A percentile compares a stretch with the other conserved stretches of the same genome.
Conservation (phyloP, 768 basidiomycete species). For the Paxillus ammoniavirescens region DNA sequence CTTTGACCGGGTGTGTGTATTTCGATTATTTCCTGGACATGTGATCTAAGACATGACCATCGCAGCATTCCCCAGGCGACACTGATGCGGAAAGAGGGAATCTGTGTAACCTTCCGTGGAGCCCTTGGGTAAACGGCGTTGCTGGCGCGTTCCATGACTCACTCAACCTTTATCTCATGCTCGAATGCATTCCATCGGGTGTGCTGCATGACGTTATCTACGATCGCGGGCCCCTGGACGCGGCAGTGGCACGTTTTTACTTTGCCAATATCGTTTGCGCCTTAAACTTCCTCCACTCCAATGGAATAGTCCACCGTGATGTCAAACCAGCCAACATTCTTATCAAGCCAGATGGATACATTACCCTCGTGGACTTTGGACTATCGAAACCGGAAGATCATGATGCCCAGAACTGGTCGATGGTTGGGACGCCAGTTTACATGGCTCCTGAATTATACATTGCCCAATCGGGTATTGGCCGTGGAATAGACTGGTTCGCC, state of each 20-base stretch:
- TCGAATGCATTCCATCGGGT: slow-evolving; percentile 50
- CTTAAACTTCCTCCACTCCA: slow-evolving; percentile 44
- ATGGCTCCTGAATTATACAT: slow-evolving; percentile 48
- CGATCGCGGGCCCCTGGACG: slow-evolving; percentile 30
- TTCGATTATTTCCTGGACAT: neutral
- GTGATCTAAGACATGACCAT: neutral
- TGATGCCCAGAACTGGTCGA: slow-evolving; percentile 15
- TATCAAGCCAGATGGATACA: slow-evolving; percentile 54
- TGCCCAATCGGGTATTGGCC: slow-evolving; percentile 21
- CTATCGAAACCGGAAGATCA: slow-evolving; percentile 26
- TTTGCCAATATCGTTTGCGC: slow-evolving; percentile 52
- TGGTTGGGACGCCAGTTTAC: slow-evolving; percentile 51
- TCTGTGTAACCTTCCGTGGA: slow-evolving; percentile 48
- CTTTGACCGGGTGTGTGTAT: slow-evolving; percentile 28
- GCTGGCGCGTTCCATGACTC: slow-evolving; percentile 46
- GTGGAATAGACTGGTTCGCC: slow-evolving; percentile 55
- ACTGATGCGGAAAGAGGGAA: slow-evolving; percentile 42
- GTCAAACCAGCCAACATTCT: slow-evolving; percentile 60
- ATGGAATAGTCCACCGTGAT: slow-evolving; percentile 52
- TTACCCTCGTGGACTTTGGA: slow-evolving; percentile 54
- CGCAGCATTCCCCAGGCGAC: slow-evolving; percentile 24
- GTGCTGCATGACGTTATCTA: slow-evolving; percentile 40
- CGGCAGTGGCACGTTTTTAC: slow-evolving; percentile 45
- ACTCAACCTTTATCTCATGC: slow-evolving; percentile 46
- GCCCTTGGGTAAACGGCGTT: slow-evolving; percentile 50